Evolutionary conservation across 495 filamentous ascomycete genomes (phyloP).

Genomic region (Bacidia rubella): DNA sequence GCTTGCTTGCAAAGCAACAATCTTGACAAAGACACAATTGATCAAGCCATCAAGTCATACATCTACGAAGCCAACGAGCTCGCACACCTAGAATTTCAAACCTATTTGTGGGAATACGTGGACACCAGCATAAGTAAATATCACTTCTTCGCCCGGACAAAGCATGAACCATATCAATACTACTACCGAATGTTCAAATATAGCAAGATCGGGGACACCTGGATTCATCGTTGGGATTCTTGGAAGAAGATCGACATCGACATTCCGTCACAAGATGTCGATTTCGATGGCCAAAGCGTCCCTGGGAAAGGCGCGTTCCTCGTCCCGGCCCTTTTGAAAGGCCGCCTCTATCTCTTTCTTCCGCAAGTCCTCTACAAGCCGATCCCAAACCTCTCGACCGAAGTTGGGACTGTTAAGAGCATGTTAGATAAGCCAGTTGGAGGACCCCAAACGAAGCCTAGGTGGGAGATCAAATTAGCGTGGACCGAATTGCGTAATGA

Average conservation of each 20-base stretch:
- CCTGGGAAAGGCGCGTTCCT: not conserved
- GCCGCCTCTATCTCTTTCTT: not conserved
- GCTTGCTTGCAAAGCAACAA: not conserved
- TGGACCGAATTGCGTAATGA: not conserved
- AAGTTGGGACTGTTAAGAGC: not conserved
- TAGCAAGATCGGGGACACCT: not conserved
- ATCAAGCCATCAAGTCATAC: not conserved
- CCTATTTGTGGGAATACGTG: not conserved
- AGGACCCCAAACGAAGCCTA: not conserved
- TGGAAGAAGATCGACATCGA: not conserved
- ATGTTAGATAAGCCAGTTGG: not conserved
- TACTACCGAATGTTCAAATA: not conserved
- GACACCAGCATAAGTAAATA: not conserved
- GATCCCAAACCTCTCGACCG: not conserved
- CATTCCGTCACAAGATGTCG: not conserved
- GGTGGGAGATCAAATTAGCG: not conserved
- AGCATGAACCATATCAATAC: not conserved
- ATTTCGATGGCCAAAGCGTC: not conserved
- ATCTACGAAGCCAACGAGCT: not conserved
- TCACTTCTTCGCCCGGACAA: not conserved
- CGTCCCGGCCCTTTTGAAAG: not conserved
- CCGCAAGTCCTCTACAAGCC: not conserved
- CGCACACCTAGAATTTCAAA: not conserved
- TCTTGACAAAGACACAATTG: not conserved
- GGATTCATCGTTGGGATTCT: not conserved